Base-by-base conservation (phyloP, 257 asterid species). In the Ilex aquifolium region DNA sequence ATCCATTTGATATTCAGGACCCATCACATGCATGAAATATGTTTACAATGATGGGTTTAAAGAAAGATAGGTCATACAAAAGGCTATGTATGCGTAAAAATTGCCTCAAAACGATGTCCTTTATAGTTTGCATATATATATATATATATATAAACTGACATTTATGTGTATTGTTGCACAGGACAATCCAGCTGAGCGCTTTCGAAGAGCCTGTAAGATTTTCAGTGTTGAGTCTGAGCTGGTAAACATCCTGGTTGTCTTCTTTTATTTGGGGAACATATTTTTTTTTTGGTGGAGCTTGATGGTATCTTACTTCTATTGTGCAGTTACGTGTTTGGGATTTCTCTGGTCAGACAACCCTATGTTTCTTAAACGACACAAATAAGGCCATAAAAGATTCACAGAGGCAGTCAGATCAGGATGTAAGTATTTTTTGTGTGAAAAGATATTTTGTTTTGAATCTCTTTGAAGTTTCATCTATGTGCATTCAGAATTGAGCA, bases 151-250 rank as follows among this genome's bases (percentile, higher is more conserved):
- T 36, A 36, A 36, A 36, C 8, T 36, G 42, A 8, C 8, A 36
- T 48, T 76, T 49, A 58, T 76, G 61, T 62, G 44, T 56, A 56
- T 68, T 54, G 32, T 57, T 71, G 68, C 57, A 58, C 90, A 92
- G 99, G 99, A 92, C 69, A 92, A 92, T 79, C 67, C 88, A 68
- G 78, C 74, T 56, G 99, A 92, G 81, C 85, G 95, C 86, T 85
- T 76, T 79, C 76, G 82, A 79, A 85, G 99, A 81, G 99, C 97
- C 74, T 85, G 86, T 88, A 89, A 83, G 76, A 83, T 92, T 72
- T 92, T 89, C 68, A 81, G 80, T 68, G 64, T 82, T 70, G 97
- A 92, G 66, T 69, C 83, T 40, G 95, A 85, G 68, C 87, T 82
- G 42, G 97, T 87, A 72, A 87, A 96, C 66, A 61, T 63, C 50